Conservation (phyloP, 352 stramenopile genomes). For the Thraustochytrium sp. region DNA sequence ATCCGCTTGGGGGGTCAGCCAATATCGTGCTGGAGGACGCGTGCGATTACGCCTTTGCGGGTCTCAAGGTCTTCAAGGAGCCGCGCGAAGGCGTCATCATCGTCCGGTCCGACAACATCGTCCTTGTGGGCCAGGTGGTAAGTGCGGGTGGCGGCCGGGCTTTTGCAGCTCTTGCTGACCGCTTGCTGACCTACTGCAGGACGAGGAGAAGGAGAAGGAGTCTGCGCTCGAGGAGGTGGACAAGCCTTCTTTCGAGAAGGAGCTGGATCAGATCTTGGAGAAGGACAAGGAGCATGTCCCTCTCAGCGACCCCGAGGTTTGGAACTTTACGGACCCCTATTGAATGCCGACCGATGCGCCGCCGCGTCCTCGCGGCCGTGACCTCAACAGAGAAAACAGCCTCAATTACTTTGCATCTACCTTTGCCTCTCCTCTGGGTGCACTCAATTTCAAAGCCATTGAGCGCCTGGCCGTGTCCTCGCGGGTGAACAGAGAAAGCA, state of each 20-base stretch:
- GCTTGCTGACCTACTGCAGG: not conserved
- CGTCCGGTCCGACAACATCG: conserved; percentile 38
- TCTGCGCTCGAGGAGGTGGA: not conserved
- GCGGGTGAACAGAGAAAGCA: not conserved
- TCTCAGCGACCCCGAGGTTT: not conserved
- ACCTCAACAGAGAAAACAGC: no score
- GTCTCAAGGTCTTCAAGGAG: not conserved
- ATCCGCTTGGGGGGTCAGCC: not conserved
- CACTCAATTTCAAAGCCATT: no score
- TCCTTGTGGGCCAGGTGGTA: conserved; percentile 23
- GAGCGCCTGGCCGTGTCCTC: no score
- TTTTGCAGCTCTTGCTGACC: not conserved
- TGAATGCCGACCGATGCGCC: no score
- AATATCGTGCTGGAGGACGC: conserved; percentile 34
- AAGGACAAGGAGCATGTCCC: not conserved
- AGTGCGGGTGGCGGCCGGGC: not conserved
- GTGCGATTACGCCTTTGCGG: not conserved
- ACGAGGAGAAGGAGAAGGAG: conserved; percentile 10
- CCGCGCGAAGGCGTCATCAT: conserved; percentile 2
- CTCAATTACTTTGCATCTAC: no score
- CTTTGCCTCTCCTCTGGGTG: no score
- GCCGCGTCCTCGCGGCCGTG: no score
- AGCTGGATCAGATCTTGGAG: not conserved
- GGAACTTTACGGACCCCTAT: conserved; percentile 20
- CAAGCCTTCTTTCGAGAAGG: not conserved